phyloP scores from a whole-genome alignment of 305 asterid genomes.

The Fraxinus dipetala region DNA sequence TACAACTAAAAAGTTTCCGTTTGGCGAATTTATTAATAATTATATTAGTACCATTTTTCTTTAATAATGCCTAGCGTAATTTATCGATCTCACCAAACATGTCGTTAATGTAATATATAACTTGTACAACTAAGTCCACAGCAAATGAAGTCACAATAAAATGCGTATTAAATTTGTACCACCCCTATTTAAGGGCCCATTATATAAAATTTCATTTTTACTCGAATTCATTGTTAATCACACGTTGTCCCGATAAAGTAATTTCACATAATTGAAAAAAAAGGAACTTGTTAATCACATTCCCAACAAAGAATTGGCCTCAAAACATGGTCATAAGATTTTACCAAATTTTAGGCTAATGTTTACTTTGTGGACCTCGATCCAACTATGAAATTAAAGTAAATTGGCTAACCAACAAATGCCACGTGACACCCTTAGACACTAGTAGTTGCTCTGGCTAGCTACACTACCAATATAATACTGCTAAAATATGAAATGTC shows the following conservation, averaged over 20 bases:
- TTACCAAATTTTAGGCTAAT: too few relatives aligned
- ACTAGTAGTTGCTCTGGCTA: not conserved
- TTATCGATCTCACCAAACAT: not conserved
- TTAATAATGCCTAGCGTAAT: too few relatives aligned
- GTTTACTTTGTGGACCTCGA: too few relatives aligned
- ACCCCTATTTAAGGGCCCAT: not conserved
- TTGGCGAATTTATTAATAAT: not conserved
- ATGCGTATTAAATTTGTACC: not conserved
- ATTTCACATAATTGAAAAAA: too few relatives aligned
- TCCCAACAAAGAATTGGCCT: too few relatives aligned
- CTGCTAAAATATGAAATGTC: not conserved
- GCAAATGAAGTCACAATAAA: not conserved
- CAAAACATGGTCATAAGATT: too few relatives aligned
- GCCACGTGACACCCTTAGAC: slow-evolving; percentile 26
- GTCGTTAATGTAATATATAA: not conserved
- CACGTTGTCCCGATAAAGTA: not conserved
- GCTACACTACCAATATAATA: not conserved
- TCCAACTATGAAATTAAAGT: too few relatives aligned
- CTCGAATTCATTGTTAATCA: not conserved
- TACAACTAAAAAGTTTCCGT: not conserved
- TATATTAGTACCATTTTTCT: not conserved
- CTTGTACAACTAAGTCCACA: not conserved
- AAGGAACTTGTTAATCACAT: too few relatives aligned
- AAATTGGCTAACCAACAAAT: slow-evolving; percentile 12
- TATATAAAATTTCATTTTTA: not conserved